A percentile compares a stretch with the other conserved stretches of the same genome.
Conservation (phyloP, 169 alveolate genomes). For the Eimeria maxima region DNA sequence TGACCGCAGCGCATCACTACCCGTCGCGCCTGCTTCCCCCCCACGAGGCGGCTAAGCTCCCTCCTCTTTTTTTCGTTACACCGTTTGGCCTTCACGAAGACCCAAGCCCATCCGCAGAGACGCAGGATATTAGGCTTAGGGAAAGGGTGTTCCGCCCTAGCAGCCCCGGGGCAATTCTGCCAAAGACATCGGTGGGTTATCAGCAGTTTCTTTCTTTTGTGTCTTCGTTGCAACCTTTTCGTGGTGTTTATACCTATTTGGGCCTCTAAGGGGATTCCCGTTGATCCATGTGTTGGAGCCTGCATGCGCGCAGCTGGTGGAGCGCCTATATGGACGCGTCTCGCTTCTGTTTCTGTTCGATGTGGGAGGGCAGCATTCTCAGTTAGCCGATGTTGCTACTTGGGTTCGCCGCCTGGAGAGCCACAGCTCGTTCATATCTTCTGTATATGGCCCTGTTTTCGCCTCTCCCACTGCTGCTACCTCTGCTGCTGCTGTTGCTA, state of each 20-base stretch:
- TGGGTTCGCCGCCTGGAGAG: conserved; percentile 78
- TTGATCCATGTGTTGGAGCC: neutral
- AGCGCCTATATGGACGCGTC: conserved; percentile 70
- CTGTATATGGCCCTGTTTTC: conserved; percentile 59
- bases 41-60: conserved; percentile 39
- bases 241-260: neutral
- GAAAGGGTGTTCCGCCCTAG: neutral
- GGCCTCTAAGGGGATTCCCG: neutral
- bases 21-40: conserved; percentile 81
- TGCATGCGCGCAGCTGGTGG: conserved; percentile 73
- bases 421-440: conserved; percentile 50
- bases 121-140: neutral
- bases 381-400: conserved; percentile 47
- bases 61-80: conserved; percentile 62
- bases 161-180: conserved; percentile 15
- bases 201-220: neutral
- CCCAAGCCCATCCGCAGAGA: neutral
- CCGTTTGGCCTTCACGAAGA: conserved; percentile 58
- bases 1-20: conserved; percentile 80
- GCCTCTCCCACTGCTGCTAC: conserved; percentile 26
- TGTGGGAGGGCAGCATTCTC: conserved; percentile 64
- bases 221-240: neutral
- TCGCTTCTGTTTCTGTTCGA: conserved; percentile 76
- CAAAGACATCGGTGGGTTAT: conserved; percentile 48
- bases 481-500: conserved; percentile 9